Conservation (phyloP, 768 basidiomycete species). For the Strobilomyces confusus region DNA sequence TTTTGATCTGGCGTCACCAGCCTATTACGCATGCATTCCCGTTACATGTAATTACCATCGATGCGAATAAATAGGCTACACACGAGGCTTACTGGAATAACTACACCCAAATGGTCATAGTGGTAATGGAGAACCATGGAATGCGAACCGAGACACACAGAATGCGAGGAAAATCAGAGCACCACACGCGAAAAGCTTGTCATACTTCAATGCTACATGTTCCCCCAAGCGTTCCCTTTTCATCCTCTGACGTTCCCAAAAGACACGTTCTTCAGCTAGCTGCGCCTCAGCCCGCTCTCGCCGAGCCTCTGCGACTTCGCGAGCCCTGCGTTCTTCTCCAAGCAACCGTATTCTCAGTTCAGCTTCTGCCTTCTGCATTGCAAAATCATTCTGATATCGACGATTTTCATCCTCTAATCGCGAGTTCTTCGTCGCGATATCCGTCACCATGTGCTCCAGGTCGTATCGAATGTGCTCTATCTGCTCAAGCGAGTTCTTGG, state of each 20-base stretch:
- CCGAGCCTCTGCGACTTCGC: slow-evolving; percentile 16
- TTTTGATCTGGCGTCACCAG: too few species aligned
- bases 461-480: slow-evolving; percentile 41
- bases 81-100: background rate
- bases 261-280: slow-evolving; percentile 13
- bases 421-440: slow-evolving; percentile 33
- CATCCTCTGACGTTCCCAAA: slow-evolving; percentile 5
- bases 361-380: slow-evolving; percentile 9
- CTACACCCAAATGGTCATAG: background rate
- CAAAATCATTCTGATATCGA: slow-evolving; percentile 8
- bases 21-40: too few species aligned
- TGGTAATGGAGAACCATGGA: slow-evolving; percentile 3
- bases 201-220: background rate
- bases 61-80: slow-evolving; percentile 4
- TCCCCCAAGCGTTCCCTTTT: background rate
- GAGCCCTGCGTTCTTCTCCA: slow-evolving; percentile 19
- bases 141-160: slow-evolving; percentile 12
- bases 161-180: slow-evolving; percentile 13
- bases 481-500: slow-evolving; percentile 35
- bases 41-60: background rate
- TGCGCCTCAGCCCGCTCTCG: slow-evolving; percentile 13
- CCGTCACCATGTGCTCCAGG: slow-evolving; percentile 35
- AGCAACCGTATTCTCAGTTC: slow-evolving; percentile 13
- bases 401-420: slow-evolving; percentile 25
- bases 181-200: slow-evolving; percentile 12